Percentiles rank a stretch among this genome's conserved stretches.
Evolutionary conservation across 257 asterid species (phyloP).

Genomic region (Fraxinus americana): DNA sequence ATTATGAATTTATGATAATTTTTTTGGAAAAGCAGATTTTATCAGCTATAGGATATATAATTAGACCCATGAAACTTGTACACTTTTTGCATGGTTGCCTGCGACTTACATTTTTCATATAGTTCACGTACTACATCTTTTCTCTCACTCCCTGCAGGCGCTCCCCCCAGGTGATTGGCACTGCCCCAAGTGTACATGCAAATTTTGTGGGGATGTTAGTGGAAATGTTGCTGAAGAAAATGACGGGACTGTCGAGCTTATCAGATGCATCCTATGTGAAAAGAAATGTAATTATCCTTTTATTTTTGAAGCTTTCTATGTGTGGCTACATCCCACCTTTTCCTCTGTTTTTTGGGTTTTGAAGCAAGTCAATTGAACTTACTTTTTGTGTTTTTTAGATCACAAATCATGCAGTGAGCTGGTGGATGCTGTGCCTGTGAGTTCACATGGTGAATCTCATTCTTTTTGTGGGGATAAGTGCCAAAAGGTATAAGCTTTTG

Average conservation of each 20-base stretch:
- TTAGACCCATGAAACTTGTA: conserved; percentile 8
- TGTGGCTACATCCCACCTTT: conserved; percentile 15
- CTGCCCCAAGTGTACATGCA: conserved; percentile 84
- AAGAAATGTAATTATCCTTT: conserved; percentile 60
- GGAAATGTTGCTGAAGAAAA: conserved; percentile 39
- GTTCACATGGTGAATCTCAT: conserved; percentile 43
- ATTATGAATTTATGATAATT: neutral
- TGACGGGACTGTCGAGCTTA: conserved; percentile 42
- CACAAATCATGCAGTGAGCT: conserved; percentile 67
- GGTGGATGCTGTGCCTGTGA: conserved; percentile 39
- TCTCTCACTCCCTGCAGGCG: conserved; percentile 48
- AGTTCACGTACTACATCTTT: conserved; percentile 22
- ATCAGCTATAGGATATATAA: neutral
- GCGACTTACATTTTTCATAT: conserved; percentile 14
- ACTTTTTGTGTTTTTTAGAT: conserved; percentile 48
- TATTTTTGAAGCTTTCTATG: conserved; percentile 20
- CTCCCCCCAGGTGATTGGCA: conserved; percentile 96
- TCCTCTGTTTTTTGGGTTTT: neutral
- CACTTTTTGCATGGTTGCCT: conserved; percentile 12
- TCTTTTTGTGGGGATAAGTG: conserved; percentile 71
- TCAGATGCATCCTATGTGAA: conserved; percentile 71
- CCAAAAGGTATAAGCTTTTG: conserved; percentile 68
- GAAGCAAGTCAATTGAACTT: conserved; percentile 19
- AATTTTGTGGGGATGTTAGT: conserved; percentile 64
- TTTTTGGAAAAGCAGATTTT: neutral